These are phyloP conservation scores for Candida qinlingensis DNA, from an alignment of 805 yeast genomes.

Conservation along the genomic window DNA sequence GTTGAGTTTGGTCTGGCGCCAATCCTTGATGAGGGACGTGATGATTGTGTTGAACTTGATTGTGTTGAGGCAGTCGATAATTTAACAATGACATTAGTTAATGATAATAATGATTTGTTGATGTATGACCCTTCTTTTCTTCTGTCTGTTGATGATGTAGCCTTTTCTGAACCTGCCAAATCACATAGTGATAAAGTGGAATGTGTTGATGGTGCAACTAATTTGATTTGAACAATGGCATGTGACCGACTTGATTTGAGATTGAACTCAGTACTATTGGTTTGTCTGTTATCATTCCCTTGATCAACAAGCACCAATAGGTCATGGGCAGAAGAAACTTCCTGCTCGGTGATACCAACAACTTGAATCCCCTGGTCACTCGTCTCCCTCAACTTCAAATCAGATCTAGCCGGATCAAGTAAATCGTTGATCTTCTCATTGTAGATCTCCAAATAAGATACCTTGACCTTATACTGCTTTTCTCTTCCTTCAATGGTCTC, in stretches of 20 bases:
- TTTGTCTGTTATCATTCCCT: constrained; percentile 74
- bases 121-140: constrained; percentile 92
- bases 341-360: constrained; percentile 63
- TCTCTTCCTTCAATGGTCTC: constrained; percentile 18
- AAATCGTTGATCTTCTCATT: constrained; percentile 87
- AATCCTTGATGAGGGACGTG: background rate
- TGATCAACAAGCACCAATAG: constrained; percentile 50
- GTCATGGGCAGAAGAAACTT: constrained; percentile 52
- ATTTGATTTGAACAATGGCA: constrained; percentile 71
- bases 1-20: background rate
- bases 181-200: constrained; percentile 80
- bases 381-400: constrained; percentile 76
- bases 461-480: constrained; percentile 40
- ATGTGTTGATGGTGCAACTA: constrained; percentile 35
- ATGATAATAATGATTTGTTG: constrained; percentile 83
- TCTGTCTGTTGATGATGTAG: constrained; percentile 59
- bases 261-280: constrained; percentile 88
- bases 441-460: constrained; percentile 86
- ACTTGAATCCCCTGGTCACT: constrained; percentile 66
- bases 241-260: constrained; percentile 87
- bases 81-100: constrained; percentile 88
- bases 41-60: constrained; percentile 21
- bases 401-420: constrained; percentile 37
- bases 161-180: constrained; percentile 94
- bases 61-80: constrained; percentile 28